phyloP scores from a whole-genome alignment of 208 protist genomes.

The Crithidia brevicula region DNA sequence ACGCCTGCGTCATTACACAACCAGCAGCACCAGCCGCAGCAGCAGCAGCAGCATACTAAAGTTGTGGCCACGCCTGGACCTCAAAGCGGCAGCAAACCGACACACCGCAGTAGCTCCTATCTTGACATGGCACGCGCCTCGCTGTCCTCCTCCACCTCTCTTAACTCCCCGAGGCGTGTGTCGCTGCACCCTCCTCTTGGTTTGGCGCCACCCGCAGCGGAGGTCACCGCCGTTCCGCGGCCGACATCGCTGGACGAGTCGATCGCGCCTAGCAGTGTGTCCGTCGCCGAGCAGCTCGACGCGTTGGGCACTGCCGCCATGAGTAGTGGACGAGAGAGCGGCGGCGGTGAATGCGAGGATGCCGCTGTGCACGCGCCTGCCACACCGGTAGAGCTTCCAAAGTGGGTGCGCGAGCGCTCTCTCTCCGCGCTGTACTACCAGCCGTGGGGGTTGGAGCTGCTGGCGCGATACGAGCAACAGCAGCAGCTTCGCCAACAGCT shows the following conservation, averaged over 20 bases:
- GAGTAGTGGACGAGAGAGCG: no score
- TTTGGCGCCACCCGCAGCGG: no score
- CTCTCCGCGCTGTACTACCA: constrained; percentile 39
- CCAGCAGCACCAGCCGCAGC: background rate
- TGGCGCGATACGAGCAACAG: constrained; percentile 33
- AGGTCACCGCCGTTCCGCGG: no score
- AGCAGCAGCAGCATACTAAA: background rate
- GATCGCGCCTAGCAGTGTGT: no score
- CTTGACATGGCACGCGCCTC: constrained; percentile 3
- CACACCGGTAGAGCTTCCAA: constrained; percentile 28
- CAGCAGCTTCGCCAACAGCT: constrained; percentile 21
- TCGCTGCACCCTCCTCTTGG: no score
- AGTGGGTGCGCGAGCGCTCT: constrained; percentile 37
- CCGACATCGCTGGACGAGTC: no score
- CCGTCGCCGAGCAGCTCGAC: no score
- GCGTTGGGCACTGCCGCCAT: no score
- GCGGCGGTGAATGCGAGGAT: background rate
- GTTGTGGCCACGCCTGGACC: background rate
- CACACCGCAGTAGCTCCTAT: background rate
- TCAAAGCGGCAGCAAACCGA: no score
- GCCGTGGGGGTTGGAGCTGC: constrained; percentile 32
- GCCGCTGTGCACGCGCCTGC: no score
- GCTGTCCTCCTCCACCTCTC: background rate
- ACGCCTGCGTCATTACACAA: background rate
- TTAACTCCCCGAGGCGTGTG: no score